Percentiles rank a stretch among this genome's conserved stretches.
phyloP scores from a whole-genome alignment of 257 asterid genomes.

The Przewalskia tangutica region DNA sequence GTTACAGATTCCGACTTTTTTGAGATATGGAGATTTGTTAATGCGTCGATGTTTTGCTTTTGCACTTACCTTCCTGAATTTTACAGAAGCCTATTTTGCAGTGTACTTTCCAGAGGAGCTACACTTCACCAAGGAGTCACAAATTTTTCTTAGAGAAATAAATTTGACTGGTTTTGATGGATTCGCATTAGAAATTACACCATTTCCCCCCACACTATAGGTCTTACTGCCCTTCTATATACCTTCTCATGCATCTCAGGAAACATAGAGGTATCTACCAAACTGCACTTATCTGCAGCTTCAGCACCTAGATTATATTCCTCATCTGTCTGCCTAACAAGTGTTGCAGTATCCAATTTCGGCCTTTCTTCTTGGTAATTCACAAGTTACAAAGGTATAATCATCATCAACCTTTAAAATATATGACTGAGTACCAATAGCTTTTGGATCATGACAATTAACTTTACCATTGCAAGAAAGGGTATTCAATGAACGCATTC shows the following conservation, averaged over 20 bases:
- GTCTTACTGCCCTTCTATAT: slow-evolving; percentile 24
- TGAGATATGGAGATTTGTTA: slow-evolving; percentile 10
- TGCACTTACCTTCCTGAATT: slow-evolving; percentile 20
- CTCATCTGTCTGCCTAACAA: slow-evolving; percentile 14
- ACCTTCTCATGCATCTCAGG: slow-evolving; percentile 11
- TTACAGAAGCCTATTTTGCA: slow-evolving; percentile 10
- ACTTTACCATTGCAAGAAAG: slow-evolving; percentile 8
- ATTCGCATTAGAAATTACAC: slow-evolving; percentile 46
- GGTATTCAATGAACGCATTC: slow-evolving; percentile 13
- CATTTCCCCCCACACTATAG: slow-evolving; percentile 43
- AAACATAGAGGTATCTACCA: slow-evolving; percentile 16
- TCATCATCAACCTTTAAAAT: slow-evolving; percentile 7
- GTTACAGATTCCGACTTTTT: slow-evolving; percentile 18
- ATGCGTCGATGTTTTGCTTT: slow-evolving; percentile 1
- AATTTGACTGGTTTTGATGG: slow-evolving; percentile 33
- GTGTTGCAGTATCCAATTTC: slow-evolving; percentile 18
- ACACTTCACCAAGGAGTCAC: slow-evolving; percentile 17
- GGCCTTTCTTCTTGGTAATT: slow-evolving; percentile 22
- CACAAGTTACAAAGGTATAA: slow-evolving; percentile 13
- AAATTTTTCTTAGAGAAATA: slow-evolving; percentile 29
- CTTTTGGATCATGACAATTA: slow-evolving; percentile 17
- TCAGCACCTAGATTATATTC: slow-evolving; percentile 14
- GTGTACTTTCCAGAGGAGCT: slow-evolving; percentile 10
- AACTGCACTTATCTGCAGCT: slow-evolving; percentile 17
- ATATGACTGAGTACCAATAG: slow-evolving; percentile 14